Conservation (phyloP, 176 grass and related monocot genomes). For the Musa acuminata region DNA sequence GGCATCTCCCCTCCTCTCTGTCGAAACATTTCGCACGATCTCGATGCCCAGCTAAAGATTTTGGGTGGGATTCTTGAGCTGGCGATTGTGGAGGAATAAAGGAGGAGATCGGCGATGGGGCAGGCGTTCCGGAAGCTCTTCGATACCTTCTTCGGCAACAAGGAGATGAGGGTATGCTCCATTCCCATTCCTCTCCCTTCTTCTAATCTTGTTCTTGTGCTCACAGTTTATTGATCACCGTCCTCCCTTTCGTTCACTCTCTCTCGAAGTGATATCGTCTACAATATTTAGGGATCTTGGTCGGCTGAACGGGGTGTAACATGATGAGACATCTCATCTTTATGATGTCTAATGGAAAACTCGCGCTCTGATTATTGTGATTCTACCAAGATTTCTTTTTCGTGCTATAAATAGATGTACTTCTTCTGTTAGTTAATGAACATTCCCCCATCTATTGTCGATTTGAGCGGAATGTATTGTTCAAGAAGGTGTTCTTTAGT, state of each 20-base stretch:
- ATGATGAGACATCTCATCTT: too few species aligned
- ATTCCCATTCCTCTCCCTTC: not conserved
- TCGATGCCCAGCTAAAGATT: not conserved
- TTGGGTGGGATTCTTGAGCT: not conserved
- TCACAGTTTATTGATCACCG: not conserved
- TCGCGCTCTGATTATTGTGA: too few species aligned
- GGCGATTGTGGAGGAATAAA: too few species aligned
- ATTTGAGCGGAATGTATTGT: too few species aligned
- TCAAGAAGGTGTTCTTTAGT: not conserved
- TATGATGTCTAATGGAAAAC: too few species aligned
- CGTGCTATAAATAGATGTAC: too few species aligned
- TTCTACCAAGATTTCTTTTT: too few species aligned
- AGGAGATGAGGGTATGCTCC: conserved; percentile 67
- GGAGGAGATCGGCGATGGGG: conserved; percentile 39
- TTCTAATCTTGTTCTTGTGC: not conserved
- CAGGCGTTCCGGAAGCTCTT: conserved; percentile 87
- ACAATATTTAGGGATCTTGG: too few species aligned
- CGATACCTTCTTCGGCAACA: conserved; percentile 82
- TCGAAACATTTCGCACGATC: not conserved
- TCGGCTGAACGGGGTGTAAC: too few species aligned
- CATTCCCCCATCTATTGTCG: too few species aligned
- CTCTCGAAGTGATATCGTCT: too few species aligned
- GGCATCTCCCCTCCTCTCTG: not conserved
- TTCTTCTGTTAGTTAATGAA: too few species aligned
- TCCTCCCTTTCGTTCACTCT: not conserved